phyloP scores from a whole-genome alignment of 2,329 filamentous ascomycete genomes.

The Amauroascus verrucosus region DNA sequence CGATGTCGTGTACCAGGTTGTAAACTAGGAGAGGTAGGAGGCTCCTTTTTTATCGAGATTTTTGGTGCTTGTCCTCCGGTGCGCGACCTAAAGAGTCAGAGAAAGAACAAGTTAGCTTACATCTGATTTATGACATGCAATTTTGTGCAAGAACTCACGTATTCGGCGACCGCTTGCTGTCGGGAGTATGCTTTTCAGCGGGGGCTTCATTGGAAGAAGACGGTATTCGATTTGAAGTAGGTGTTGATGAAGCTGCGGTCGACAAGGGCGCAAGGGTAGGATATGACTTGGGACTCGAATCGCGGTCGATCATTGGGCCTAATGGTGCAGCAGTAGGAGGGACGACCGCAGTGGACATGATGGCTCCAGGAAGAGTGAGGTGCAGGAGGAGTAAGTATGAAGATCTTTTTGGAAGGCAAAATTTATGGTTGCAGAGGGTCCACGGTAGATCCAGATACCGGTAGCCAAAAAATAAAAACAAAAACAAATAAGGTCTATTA shows the following conservation, averaged over 20 bases:
- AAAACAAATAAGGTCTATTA: not conserved
- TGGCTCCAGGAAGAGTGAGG: constrained; percentile 13
- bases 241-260: constrained; percentile 26
- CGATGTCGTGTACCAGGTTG: constrained; percentile 49
- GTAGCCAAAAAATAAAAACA: too few species aligned
- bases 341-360: constrained; percentile 44
- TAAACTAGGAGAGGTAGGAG: constrained; percentile 68
- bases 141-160: constrained; percentile 33
- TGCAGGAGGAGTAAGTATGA: not conserved
- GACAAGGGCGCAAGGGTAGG: constrained; percentile 33
- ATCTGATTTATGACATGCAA: not conserved
- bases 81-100: constrained; percentile 21
- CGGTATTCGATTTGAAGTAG: constrained; percentile 27
- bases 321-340: constrained; percentile 36
- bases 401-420: not conserved
- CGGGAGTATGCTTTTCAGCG: constrained; percentile 29
- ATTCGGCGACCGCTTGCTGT: constrained; percentile 45
- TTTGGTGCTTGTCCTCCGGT: constrained; percentile 51
- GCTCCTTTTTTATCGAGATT: constrained; percentile 95
- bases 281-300: constrained; percentile 38
- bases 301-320: constrained; percentile 35
- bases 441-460: constrained; percentile 3
- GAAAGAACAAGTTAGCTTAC: not conserved
- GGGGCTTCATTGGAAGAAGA: constrained; percentile 24
- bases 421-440: not conserved